Conservation (phyloP, 306 rosid species). For the Vicia faba region DNA sequence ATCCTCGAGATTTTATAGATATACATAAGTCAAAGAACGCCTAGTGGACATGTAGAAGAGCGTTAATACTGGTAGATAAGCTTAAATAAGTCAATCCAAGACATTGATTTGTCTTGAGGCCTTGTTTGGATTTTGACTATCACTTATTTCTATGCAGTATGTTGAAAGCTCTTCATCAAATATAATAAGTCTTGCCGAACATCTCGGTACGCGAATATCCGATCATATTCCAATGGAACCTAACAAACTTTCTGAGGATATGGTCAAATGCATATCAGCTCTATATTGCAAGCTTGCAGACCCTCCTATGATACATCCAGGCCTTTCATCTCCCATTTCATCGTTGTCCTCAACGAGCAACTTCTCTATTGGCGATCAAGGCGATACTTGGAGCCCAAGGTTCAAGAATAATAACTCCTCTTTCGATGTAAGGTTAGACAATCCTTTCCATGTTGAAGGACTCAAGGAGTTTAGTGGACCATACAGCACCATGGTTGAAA, state of each 20-base stretch:
- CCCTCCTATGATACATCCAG: slow-evolving; percentile 67
- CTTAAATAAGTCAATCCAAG: neutral
- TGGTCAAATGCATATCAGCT: slow-evolving; percentile 90
- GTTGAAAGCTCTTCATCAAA: slow-evolving; percentile 66
- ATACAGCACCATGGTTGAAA: slow-evolving; percentile 97
- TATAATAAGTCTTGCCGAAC: slow-evolving; percentile 87
- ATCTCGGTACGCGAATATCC: slow-evolving; percentile 84
- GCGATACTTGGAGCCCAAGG: slow-evolving; percentile 83
- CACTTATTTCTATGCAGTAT: slow-evolving; percentile 59
- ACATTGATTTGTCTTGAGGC: slow-evolving; percentile 12
- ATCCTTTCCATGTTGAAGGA: slow-evolving; percentile 90
- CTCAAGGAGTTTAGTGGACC: slow-evolving; percentile 96
- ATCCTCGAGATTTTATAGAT: neutral
- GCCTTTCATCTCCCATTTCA: slow-evolving; percentile 83
- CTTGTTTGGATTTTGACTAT: slow-evolving; percentile 39
- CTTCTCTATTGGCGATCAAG: slow-evolving; percentile 74
- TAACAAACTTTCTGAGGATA: slow-evolving; percentile 85
- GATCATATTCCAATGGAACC: slow-evolving; percentile 78
- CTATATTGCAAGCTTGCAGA: slow-evolving; percentile 91
- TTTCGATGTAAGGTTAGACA: slow-evolving; percentile 75
- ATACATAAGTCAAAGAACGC: too few relatives aligned
- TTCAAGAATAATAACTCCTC: slow-evolving; percentile 68
- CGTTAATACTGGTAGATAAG: neutral
- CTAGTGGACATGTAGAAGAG: too few relatives aligned
- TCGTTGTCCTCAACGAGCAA: slow-evolving; percentile 74